phyloP scores from a whole-genome alignment of 257 asterid genomes.

The Primulina eburnea region DNA sequence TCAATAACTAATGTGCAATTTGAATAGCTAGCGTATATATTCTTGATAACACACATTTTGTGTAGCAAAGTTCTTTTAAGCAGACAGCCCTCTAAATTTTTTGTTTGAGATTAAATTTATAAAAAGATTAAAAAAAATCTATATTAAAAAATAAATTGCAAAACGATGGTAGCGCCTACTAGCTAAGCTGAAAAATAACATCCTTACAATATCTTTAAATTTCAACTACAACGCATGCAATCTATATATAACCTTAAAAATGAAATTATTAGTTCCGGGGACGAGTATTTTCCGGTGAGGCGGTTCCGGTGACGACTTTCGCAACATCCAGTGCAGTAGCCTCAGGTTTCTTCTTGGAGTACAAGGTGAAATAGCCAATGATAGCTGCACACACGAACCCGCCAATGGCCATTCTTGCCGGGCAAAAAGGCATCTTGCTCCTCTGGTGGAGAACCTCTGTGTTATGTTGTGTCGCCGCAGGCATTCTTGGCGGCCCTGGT shows the following conservation, averaged over 20 bases:
- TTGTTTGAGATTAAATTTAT: too few species aligned
- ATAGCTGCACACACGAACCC: constrained; percentile 48
- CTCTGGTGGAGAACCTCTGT: constrained; percentile 72
- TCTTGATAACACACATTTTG: too few species aligned
- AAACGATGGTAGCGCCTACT: too few species aligned
- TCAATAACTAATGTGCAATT: too few species aligned
- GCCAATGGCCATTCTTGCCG: constrained; percentile 45
- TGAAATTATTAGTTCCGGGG: constrained; percentile 34
- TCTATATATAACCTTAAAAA: not conserved
- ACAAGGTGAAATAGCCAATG: constrained; percentile 57
- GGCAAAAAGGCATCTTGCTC: constrained; percentile 41
- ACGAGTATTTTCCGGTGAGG: constrained; percentile 40
- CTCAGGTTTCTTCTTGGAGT: constrained; percentile 63
- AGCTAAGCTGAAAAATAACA: too few species aligned
- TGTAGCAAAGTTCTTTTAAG: too few species aligned
- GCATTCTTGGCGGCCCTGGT: constrained; percentile 51
- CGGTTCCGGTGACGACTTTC: constrained; percentile 53
- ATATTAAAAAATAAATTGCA: too few species aligned
- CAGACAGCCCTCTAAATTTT: too few species aligned
- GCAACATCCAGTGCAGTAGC: constrained; percentile 85
- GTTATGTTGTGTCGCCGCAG: constrained; percentile 38
- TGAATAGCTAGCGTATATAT: too few species aligned
- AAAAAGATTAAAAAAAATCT: too few species aligned
- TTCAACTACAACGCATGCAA: not conserved
- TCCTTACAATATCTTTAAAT: too few species aligned